phyloP scores from a whole-genome alignment of 2,329 filamentous ascomycete species.

The Fonsecaea multimorphosa region DNA sequence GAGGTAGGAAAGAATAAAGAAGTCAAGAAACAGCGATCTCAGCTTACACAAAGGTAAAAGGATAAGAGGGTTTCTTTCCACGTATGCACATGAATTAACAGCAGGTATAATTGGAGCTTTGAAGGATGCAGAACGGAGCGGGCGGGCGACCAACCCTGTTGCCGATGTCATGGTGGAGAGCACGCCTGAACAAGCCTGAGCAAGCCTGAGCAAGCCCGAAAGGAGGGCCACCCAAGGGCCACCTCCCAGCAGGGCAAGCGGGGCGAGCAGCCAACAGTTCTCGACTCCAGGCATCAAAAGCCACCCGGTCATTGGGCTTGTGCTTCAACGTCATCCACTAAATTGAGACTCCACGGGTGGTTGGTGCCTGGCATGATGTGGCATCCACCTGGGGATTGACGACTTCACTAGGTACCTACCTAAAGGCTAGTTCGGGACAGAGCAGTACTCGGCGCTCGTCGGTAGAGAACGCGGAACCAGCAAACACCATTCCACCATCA shows the following conservation, averaged over 20 bases:
- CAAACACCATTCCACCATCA: not conserved
- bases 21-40: not conserved
- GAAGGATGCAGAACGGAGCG: conserved; percentile 11
- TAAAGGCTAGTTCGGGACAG: too few relatives aligned
- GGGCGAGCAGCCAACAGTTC: not conserved
- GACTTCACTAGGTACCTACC: too few relatives aligned
- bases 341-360: conserved; percentile 10
- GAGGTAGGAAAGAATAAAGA: not conserved
- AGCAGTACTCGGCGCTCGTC: too few relatives aligned
- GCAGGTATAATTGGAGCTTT: not conserved
- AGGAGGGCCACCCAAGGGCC: not conserved
- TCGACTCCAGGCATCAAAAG: not conserved
- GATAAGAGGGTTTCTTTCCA: not conserved
- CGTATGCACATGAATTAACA: not conserved
- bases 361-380: too few relatives aligned
- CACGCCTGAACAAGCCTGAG: not conserved
- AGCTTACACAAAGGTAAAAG: conserved; percentile 8
- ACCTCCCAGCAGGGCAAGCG: not conserved
- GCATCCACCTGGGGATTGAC: too few relatives aligned
- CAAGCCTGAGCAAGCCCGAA: not conserved
- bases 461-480: too few relatives aligned
- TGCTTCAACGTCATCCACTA: conserved; percentile 9
- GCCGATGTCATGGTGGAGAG: conserved; percentile 31
- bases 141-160: conserved; percentile 9
- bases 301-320: conserved; percentile 22